Evolutionary conservation across 371 early-diverging fungal species (phyloP), one percentile per base, ranked within the genome.

Genomic region (Apophysomyces elegans): DNA sequence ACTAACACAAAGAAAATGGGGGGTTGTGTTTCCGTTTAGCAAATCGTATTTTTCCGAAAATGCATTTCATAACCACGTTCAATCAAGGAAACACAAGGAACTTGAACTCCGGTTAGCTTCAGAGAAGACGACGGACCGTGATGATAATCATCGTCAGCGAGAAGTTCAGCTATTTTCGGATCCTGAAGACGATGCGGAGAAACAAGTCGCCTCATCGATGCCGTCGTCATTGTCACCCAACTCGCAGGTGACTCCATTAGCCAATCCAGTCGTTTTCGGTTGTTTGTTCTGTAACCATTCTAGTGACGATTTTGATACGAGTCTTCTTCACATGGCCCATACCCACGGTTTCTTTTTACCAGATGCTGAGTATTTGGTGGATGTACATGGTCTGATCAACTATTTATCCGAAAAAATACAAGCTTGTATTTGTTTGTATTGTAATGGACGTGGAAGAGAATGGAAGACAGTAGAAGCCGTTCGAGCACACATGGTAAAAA

Each of bases 271-370:
- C 37, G 70, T 74, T 0, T 68, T 71, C 11, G 90, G 91, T 64
- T 93, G 95, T 67, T 76, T 94, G 58, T 96, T 96, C 78, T 96
- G 95, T 78, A 65, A 75, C 7, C 84, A 86, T 64, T 75, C 76
- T 64, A 76, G 80, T 32, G 78, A 73, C 14, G 81, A 87, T 62
- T 90, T 95, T 62, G 91, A 93, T 38, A 68, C 75, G 44, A 97
- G 95, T 70, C 68, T 99, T 64, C 83, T 83, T n/a, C 99, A 99
- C 79, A 99, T 99, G 99, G 81, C 87, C 6, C 71, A 76, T 44
- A 80, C 72, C 8, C 99, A 99, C 80, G 90, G 92, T 60, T 94
- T 99, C 84, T 99, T 96, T 75, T 88, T 99, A 63, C 99, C 99
- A 8, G 96, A 99, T 76, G 77, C 91, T 32, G 98, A 98, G 76